These are phyloP conservation scores for Grigorovia jiainica DNA, from an alignment of 805 yeast genomes.

Conservation along the genomic window DNA sequence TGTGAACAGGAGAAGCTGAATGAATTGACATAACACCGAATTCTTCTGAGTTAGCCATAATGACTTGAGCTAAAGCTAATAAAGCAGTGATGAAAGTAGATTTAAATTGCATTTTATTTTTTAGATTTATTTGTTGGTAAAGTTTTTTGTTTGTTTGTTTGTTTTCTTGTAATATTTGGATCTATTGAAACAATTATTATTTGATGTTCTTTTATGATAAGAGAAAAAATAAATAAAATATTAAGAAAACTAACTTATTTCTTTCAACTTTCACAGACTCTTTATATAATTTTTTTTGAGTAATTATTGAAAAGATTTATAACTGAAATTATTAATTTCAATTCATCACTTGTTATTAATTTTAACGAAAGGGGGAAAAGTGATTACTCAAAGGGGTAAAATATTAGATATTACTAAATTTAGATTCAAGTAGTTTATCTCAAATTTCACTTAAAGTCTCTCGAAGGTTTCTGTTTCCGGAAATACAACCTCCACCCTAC, in stretches of 20 bases:
- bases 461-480: no score
- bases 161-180: background rate
- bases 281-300: background rate
- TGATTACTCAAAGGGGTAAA: background rate
- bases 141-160: background rate
- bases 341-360: background rate
- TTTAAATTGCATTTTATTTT: constrained; percentile 7
- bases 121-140: background rate
- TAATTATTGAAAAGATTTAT: background rate
- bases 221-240: background rate
- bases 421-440: background rate
- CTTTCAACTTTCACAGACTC: no score
- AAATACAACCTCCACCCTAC: no score
- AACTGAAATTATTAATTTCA: background rate
- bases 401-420: background rate
- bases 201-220: background rate
- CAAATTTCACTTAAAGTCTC: background rate
- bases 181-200: background rate
- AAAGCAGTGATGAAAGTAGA: constrained; percentile 17
- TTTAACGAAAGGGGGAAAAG: background rate
- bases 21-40: constrained; percentile 30
- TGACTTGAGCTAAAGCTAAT: constrained; percentile 19
- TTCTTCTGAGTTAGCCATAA: constrained; percentile 29
- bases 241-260: no score
- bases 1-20: constrained; percentile 25